Evolutionary conservation across 495 filamentous ascomycete species (phyloP).

Genomic region (Podospora pseudoanserina): DNA sequence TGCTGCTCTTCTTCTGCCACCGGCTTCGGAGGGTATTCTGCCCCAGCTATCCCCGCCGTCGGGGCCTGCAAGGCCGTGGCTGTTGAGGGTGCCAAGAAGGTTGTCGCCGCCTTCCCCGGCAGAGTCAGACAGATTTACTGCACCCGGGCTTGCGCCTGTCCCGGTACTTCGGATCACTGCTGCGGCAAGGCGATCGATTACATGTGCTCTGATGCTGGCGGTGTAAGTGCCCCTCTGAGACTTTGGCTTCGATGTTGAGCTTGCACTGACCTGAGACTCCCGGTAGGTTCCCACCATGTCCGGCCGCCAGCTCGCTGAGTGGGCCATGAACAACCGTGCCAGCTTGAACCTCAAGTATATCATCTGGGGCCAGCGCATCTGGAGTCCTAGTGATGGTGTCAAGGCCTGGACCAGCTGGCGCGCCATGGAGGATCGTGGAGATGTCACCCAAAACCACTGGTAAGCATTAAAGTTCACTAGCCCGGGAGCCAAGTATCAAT

Average conservation of each 20-base stretch:
- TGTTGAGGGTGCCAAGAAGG: slow-evolving; percentile 31
- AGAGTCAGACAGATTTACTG: slow-evolving; percentile 37
- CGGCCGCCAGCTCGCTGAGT: slow-evolving; percentile 42
- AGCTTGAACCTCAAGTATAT: slow-evolving; percentile 44
- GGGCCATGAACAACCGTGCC: slow-evolving; percentile 43
- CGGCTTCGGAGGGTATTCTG: slow-evolving; percentile 32
- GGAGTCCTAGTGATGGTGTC: slow-evolving; percentile 36
- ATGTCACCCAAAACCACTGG: slow-evolving; percentile 41
- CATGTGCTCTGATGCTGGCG: slow-evolving; percentile 41
- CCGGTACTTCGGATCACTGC: slow-evolving; percentile 38
- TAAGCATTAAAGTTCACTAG: background rate
- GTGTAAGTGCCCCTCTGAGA: slow-evolving; percentile 1
- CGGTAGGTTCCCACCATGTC: slow-evolving; percentile 20
- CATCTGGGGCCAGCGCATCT: slow-evolving; percentile 49
- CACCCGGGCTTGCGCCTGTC: slow-evolving; percentile 32
- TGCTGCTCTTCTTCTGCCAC: slow-evolving; percentile 35
- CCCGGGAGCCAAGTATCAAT: no score
- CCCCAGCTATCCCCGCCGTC: slow-evolving; percentile 31
- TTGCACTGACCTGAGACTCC: background rate
- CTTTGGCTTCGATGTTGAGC: background rate
- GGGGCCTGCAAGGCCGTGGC: slow-evolving; percentile 37
- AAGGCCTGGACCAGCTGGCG: slow-evolving; percentile 39
- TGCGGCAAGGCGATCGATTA: slow-evolving; percentile 42
- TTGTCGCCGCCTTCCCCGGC: slow-evolving; percentile 37
- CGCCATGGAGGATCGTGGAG: slow-evolving; percentile 40